Evolutionary conservation across 225 moss, liverwort and hornwort genomes (phyloP).

Genomic region (Antitrichia curtipendula): DNA sequence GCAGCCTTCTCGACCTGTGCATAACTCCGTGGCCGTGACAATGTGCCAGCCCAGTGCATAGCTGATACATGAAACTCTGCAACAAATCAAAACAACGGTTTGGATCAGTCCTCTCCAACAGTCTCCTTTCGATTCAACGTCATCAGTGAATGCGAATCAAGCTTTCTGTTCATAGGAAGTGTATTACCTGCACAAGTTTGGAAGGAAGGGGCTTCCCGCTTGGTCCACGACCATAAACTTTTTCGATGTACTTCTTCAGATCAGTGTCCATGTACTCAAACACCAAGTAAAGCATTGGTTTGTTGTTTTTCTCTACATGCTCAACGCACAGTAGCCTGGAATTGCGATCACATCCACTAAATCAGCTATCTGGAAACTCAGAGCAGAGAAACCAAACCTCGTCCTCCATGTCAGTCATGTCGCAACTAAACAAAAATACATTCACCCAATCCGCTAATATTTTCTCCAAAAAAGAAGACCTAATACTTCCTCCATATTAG

Average conservation of each 20-base stretch:
- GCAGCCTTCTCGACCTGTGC: slow-evolving; percentile 10
- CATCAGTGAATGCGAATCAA: not conserved
- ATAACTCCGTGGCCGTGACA: slow-evolving; percentile 48
- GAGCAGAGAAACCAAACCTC: not conserved
- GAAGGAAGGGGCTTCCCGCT: slow-evolving; percentile 19
- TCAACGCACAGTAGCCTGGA: slow-evolving; percentile 27
- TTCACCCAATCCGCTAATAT: not conserved
- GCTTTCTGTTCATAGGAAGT: too few relatives aligned
- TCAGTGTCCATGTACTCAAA: slow-evolving; percentile 52
- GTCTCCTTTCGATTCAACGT: not conserved
- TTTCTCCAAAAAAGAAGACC: not conserved
- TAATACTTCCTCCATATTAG: not conserved
- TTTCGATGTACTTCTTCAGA: slow-evolving; percentile 34
- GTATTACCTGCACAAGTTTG: slow-evolving; percentile 30
- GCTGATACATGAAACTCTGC: slow-evolving; percentile 48
- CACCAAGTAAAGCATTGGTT: slow-evolving; percentile 42
- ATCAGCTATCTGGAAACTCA: not conserved
- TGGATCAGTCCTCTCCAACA: not conserved
- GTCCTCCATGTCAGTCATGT: not conserved
- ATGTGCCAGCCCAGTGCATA: slow-evolving; percentile 40
- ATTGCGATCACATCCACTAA: not conserved
- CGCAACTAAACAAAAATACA: not conserved
- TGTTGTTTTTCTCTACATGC: slow-evolving; percentile 25
- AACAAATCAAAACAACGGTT: not conserved
- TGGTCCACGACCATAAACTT: slow-evolving; percentile 25